Evolutionary conservation across 768 basidiomycete species (phyloP).

Genomic region (Kwoniella newhampshirensis): DNA sequence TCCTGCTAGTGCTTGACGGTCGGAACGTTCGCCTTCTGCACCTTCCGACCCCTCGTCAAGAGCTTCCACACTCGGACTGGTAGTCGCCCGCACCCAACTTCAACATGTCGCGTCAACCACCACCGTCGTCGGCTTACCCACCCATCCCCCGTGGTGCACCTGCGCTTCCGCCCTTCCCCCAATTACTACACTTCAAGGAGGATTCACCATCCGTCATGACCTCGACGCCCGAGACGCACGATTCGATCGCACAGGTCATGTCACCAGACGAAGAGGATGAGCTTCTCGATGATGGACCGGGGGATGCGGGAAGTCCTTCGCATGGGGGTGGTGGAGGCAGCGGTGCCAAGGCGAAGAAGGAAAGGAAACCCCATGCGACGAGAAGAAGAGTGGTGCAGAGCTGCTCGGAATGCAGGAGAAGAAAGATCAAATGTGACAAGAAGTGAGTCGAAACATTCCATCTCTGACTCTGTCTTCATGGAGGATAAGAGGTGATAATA

Average conservation of each 20-base stretch:
- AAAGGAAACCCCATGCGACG: slow-evolving; percentile 43
- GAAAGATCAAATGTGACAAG: slow-evolving; percentile 54
- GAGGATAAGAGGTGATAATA: neutral
- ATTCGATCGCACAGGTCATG: neutral
- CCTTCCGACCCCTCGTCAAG: too few species aligned
- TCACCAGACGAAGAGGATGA: slow-evolving; percentile 17
- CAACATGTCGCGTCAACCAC: slow-evolving; percentile 12
- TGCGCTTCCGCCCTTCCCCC: slow-evolving; percentile 31
- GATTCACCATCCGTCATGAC: slow-evolving; percentile 3
- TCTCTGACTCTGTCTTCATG: neutral
- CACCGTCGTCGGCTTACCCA: slow-evolving; percentile 27
- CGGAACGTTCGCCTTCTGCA: too few species aligned
- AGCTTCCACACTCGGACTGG: too few species aligned
- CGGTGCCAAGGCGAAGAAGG: slow-evolving; percentile 18
- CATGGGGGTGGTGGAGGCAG: too few species aligned
- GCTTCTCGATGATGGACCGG: slow-evolving; percentile 4
- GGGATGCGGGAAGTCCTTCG: slow-evolving; percentile 3
- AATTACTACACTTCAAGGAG: slow-evolving; percentile 21
- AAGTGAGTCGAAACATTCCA: slow-evolving; percentile 31
- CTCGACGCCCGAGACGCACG: slow-evolving; percentile 1
- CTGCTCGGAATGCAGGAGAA: slow-evolving; percentile 52
- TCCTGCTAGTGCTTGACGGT: too few species aligned
- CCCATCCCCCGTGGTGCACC: slow-evolving; percentile 19
- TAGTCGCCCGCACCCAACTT: too few species aligned
- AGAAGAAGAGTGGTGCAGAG: slow-evolving; percentile 51